Conservation (phyloP, 176 grass and related monocot species). For the Microstegium vimineum region DNA sequence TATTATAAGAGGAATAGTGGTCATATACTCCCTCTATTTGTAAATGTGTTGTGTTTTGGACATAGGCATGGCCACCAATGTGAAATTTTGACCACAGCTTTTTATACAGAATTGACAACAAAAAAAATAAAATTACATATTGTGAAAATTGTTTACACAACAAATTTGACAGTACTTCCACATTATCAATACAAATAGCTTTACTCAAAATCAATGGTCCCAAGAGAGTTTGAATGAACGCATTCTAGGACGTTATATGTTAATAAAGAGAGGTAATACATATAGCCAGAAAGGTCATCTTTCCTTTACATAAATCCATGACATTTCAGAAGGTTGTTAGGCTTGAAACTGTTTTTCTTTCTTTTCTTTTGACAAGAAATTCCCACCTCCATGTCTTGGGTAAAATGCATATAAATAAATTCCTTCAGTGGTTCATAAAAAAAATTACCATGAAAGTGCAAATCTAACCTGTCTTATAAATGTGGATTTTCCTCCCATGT, state of each 20-base stretch:
- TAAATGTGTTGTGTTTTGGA: neutral
- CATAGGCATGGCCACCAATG: neutral
- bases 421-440: neutral
- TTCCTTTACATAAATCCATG: constrained; percentile 8
- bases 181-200: neutral
- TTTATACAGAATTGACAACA: neutral
- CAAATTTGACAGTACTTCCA: neutral
- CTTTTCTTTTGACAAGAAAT: too few relatives aligned
- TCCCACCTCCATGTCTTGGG: too few relatives aligned
- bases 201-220: neutral
- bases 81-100: neutral
- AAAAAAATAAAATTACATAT: neutral
- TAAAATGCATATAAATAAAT: neutral
- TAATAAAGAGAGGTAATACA: neutral
- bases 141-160: neutral
- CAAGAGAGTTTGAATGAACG: neutral
- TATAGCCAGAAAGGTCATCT: neutral
- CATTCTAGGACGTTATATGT: neutral
- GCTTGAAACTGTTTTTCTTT: too few relatives aligned
- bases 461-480: constrained; percentile 86
- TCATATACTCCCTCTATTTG: neutral
- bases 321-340: too few relatives aligned
- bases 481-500: constrained; percentile 99
- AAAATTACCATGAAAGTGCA: neutral
- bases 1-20: neutral